These are phyloP conservation scores for Silybum marianum DNA, from an alignment of 129 eudicot species.

Conservation along the genomic window DNA sequence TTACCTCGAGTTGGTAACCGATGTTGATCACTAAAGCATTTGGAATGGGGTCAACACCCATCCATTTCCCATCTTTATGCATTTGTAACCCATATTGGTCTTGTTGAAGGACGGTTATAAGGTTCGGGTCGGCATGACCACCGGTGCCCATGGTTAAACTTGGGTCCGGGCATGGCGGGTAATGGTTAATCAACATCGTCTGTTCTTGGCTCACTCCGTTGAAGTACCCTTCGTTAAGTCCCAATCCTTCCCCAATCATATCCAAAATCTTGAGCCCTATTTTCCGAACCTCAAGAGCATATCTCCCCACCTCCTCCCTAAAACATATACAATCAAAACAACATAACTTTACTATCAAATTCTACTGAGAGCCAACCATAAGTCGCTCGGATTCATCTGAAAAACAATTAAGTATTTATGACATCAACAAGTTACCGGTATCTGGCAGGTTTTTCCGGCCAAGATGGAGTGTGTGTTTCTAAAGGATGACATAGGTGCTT, in stretches of 20 bases:
- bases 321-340: background rate
- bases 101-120: slow-evolving; percentile 46
- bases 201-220: slow-evolving; percentile 30
- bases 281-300: slow-evolving; percentile 31
- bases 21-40: slow-evolving; percentile 60
- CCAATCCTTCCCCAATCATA: slow-evolving; percentile 45
- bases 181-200: slow-evolving; percentile 30
- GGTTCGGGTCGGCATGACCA: slow-evolving; percentile 49
- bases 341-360: background rate
- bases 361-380: background rate
- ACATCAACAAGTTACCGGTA: slow-evolving; percentile 30
- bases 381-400: background rate
- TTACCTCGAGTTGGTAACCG: slow-evolving; percentile 52
- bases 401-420: background rate
- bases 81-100: slow-evolving; percentile 53
- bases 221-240: slow-evolving; percentile 37
- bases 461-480: slow-evolving; percentile 28
- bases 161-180: slow-evolving; percentile 55
- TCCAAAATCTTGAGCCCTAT: slow-evolving; percentile 44
- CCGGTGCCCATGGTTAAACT: slow-evolving; percentile 47
- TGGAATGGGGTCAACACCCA: slow-evolving; percentile 49
- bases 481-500: slow-evolving; percentile 44
- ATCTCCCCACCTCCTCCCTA: slow-evolving; percentile 42
- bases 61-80: slow-evolving; percentile 45
- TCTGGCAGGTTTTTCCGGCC: slow-evolving; percentile 49